Evolutionary conservation across 352 stramenopile genomes (phyloP).

Genomic region (Phytophthora citricola): DNA sequence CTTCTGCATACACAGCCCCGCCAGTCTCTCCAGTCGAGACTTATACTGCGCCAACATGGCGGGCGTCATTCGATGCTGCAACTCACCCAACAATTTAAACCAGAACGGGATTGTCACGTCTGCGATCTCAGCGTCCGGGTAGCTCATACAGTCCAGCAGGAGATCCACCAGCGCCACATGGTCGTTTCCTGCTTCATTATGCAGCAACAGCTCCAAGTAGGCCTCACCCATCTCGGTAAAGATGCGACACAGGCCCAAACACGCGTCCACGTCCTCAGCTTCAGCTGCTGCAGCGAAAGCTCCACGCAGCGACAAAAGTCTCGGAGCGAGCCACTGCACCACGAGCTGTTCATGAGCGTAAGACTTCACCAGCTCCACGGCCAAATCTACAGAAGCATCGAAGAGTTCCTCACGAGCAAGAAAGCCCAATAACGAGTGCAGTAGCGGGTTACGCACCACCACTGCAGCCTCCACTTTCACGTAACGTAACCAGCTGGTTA

Average conservation of each 20-base stretch:
- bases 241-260: conserved; percentile 81
- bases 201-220: conserved; percentile 83
- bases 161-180: conserved; percentile 80
- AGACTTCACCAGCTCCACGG: conserved; percentile 78
- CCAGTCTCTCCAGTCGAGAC: conserved; percentile 60
- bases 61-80: conserved; percentile 37
- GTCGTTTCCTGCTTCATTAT: conserved; percentile 39
- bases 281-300: conserved; percentile 57
- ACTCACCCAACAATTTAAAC: conserved; percentile 67
- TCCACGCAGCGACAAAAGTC: conserved; percentile 69
- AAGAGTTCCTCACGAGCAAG: conserved; percentile 82
- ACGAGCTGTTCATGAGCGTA: conserved; percentile 63
- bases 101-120: conserved; percentile 90
- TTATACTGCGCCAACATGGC: conserved; percentile 52
- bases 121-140: conserved; percentile 78
- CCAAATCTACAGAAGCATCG: conserved; percentile 81
- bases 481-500: conserved; percentile 72
- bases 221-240: conserved; percentile 92
- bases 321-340: conserved; percentile 81
- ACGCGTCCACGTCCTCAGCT: conserved; percentile 79
- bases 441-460: conserved; percentile 68
- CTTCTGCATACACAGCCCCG: conserved; percentile 82
- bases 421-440: conserved; percentile 74
- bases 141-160: conserved; percentile 90
- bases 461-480: conserved; percentile 45